These are phyloP conservation scores for Triticum monococcum DNA, from an alignment of 176 grass and related monocot species.

Conservation along the genomic window DNA sequence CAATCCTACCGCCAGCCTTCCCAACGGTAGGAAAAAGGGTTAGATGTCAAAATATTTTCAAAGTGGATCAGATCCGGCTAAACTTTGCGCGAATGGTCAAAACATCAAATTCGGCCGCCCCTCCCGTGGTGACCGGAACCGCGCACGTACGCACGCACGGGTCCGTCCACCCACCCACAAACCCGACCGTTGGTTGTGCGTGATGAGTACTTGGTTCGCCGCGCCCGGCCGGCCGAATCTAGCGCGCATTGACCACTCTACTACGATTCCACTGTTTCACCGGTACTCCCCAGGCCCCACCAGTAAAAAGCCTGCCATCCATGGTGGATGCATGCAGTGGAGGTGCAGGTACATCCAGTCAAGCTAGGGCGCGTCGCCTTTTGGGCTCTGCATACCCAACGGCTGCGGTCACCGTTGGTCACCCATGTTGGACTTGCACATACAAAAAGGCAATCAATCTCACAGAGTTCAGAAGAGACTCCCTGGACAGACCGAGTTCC, in stretches of 20 bases:
- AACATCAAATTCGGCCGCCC: neutral
- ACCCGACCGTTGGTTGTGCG: neutral
- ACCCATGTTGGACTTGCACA: neutral
- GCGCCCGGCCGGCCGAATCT: slow-evolving; percentile 2
- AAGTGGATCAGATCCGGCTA: no score
- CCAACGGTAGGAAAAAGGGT: no score
- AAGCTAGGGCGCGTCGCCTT: neutral
- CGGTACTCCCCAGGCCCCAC: neutral
- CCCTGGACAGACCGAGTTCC: neutral
- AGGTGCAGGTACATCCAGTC: neutral
- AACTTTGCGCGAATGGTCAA: no score
- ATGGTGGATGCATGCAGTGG: neutral
- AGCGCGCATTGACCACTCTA: slow-evolving; percentile 7
- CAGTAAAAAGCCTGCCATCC: neutral
- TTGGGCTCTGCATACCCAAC: neutral
- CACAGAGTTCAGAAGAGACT: neutral
- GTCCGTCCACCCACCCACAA: neutral
- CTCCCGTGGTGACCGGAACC: neutral
- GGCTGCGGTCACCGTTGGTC: neutral
- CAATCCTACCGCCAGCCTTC: no score
- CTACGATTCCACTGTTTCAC: neutral
- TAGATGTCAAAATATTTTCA: no score
- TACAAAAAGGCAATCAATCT: neutral
- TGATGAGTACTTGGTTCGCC: neutral
- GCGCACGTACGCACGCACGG: neutral